These are phyloP conservation scores for Halteria grandinella DNA, from an alignment of 73 alveolate genomes.

Conservation along the genomic window DNA sequence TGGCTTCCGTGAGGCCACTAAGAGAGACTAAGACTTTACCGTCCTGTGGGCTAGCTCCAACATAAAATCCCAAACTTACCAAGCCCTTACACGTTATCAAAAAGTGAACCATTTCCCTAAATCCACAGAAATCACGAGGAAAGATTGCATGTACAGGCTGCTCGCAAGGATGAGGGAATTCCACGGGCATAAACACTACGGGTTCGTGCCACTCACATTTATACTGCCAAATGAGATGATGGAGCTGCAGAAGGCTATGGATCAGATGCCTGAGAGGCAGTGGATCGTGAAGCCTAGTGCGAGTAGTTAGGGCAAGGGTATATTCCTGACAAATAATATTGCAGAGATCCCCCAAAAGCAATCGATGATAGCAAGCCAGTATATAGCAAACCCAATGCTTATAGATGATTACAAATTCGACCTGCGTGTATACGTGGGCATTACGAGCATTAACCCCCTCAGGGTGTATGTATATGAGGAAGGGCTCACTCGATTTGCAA, in stretches of 20 bases:
- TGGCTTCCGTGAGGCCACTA: conserved; percentile 72
- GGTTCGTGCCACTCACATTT: conserved; percentile 83
- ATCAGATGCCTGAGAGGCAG: conserved; percentile 23
- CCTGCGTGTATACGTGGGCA: conserved; percentile 82
- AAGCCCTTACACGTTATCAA: conserved; percentile 60
- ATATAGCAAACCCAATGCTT: conserved; percentile 82
- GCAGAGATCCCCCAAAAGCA: conserved; percentile 37
- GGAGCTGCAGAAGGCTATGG: conserved; percentile 65
- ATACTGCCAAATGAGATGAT: conserved; percentile 75
- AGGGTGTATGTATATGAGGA: conserved; percentile 81
- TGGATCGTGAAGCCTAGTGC: conserved; percentile 89
- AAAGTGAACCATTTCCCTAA: conserved; percentile 87
- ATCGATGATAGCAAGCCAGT: conserved; percentile 73
- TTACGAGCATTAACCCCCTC: conserved; percentile 82
- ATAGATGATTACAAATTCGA: conserved; percentile 84
- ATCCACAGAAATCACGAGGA: conserved; percentile 84
- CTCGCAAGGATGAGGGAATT: conserved; percentile 75
- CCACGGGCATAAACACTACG: conserved; percentile 79
- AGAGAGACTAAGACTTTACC: conserved; percentile 60
- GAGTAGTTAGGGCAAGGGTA: conserved; percentile 86
- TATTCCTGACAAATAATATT: conserved; percentile 73
- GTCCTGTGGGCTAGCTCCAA: conserved; percentile 72
- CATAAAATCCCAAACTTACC: conserved; percentile 57
- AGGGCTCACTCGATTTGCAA: conserved; percentile 91
- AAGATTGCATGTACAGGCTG: conserved; percentile 81